Base-by-base conservation (phyloP, 1,139 yeast species). In the Debaryomyces subglobosus region DNA sequence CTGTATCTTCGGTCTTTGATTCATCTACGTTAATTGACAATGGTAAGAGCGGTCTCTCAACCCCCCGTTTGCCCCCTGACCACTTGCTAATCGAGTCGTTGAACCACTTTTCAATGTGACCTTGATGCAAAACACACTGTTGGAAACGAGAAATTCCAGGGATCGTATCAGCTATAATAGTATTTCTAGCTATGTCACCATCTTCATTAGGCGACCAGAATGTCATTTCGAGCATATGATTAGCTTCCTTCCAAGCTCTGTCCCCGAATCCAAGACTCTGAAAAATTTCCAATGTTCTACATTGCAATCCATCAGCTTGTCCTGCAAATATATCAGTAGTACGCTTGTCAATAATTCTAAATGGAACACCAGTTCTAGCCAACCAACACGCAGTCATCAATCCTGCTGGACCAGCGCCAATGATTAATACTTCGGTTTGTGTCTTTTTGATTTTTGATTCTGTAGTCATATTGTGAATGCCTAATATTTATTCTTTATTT, bases 391-490 rank as follows among this genome's bases (percentile, higher is more conserved):
- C 68, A 39, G 63, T 61, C 68, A 63, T 64, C 43, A 53, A 55
- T 10, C 70, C 74, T 9, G 74, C 68, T 4, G 74, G 74, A 29
- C 74, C 74, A 27, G 74, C 74, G 20, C 74, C 74, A 39, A 69
- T 59, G 27, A 69, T 65, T 30, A 69, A 57, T 12, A 69, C 73
- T 50, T 69, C 74, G n/a, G 63, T 60, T 30, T 63, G 52, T 4
- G 69, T 59, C 46, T 56, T 57, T 47, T 53, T 62, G 51, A 51
- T 54, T 42, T 45, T 18, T 21, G 38, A 35, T 20, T 35, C 38
- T 35, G 38, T 35, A 16, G 38, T 35, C 38, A 35, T 35, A n/a
- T 5, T 35, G 25, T 12, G 25, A 32, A 32, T 32, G 21, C 8
- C 12, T n/a, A 25, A 35, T 35, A 8, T 10, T 9, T 35, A 20